phyloP scores from a whole-genome alignment of 345 rosid species.

The Lepidium didymum region DNA sequence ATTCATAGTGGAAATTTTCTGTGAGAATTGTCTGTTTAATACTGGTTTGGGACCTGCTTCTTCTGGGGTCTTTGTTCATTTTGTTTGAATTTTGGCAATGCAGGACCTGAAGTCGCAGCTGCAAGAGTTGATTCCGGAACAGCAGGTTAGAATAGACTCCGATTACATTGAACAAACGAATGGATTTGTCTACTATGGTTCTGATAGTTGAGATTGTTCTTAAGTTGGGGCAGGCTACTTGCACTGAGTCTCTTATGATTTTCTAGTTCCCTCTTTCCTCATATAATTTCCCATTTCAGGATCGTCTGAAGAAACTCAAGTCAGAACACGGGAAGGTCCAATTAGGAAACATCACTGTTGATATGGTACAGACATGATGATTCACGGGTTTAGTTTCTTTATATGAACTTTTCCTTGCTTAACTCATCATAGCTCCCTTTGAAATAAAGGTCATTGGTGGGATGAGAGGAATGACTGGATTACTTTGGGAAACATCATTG shows the following conservation, averaged over 20 bases:
- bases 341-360: slow-evolving; percentile 82
- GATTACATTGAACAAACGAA: not conserved
- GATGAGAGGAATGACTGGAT: slow-evolving; percentile 99
- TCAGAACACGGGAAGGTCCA: slow-evolving; percentile 85
- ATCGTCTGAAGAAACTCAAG: slow-evolving; percentile 81
- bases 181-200: not conserved
- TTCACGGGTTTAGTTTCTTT: not conserved
- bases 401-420: not conserved
- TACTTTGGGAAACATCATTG: slow-evolving; percentile 96
- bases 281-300: slow-evolving; percentile 40
- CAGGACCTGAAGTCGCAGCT: slow-evolving; percentile 92
- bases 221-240: not conserved
- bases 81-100: slow-evolving; percentile 1
- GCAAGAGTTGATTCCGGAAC: slow-evolving; percentile 87
- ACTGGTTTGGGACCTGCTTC: not conserved
- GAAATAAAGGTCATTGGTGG: slow-evolving; percentile 78
- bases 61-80: slow-evolving; percentile 2
- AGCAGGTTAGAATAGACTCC: slow-evolving; percentile 50
- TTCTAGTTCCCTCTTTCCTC: not conserved
- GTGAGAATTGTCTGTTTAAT: not conserved
- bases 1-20: not conserved
- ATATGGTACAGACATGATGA: slow-evolving; percentile 53
- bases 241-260: not conserved
- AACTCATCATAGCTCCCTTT: not conserved
- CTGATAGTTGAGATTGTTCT: not conserved